A percentile compares a stretch with the other conserved stretches of the same genome.
Evolutionary conservation across 2,329 filamentous ascomycete genomes (phyloP).

Genomic region (Teratosphaeria pseudoeucalypti): DNA sequence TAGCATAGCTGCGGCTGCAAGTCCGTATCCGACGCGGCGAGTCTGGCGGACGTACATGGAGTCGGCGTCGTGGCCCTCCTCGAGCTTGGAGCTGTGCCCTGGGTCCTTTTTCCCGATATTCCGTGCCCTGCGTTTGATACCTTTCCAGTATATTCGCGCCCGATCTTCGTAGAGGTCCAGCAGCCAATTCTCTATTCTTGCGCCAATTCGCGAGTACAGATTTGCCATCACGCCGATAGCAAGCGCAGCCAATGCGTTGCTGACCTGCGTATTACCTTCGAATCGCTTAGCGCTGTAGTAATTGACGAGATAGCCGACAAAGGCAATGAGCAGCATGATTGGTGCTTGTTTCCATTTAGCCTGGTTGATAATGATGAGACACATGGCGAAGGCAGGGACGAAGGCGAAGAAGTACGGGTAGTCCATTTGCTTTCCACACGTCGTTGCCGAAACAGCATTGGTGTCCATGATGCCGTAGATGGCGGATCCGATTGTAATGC

Average conservation of each 20-base stretch:
- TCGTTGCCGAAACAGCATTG: constrained; percentile 35
- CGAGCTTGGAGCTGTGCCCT: constrained; percentile 12
- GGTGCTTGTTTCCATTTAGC: constrained; percentile 70
- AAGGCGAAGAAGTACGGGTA: constrained; percentile 56
- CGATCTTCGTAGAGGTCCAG: constrained; percentile 45
- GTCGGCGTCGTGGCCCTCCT: constrained; percentile 22
- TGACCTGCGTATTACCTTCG: constrained; percentile 59
- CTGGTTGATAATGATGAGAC: constrained; percentile 69
- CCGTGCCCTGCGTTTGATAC: constrained; percentile 21
- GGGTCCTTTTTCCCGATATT: constrained; percentile 13
- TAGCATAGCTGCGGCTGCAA: constrained; percentile 75
- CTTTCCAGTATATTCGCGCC: constrained; percentile 31
- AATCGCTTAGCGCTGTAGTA: constrained; percentile 61
- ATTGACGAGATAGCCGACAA: constrained; percentile 66
- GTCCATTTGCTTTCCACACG: constrained; percentile 36
- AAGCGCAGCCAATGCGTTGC: constrained; percentile 67
- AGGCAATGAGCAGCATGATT: constrained; percentile 62
- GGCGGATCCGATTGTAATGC: constrained; percentile 41
- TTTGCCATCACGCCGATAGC: constrained; percentile 70
- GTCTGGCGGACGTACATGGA: constrained; percentile 24
- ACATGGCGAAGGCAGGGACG: constrained; percentile 62
- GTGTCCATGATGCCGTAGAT: constrained; percentile 39
- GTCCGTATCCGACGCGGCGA: constrained; percentile 54
- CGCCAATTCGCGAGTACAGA: constrained; percentile 60
- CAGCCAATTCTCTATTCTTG: constrained; percentile 46